These are phyloP conservation scores for Corylus avellana DNA, from an alignment of 306 rosid genomes.

Conservation along the genomic window DNA sequence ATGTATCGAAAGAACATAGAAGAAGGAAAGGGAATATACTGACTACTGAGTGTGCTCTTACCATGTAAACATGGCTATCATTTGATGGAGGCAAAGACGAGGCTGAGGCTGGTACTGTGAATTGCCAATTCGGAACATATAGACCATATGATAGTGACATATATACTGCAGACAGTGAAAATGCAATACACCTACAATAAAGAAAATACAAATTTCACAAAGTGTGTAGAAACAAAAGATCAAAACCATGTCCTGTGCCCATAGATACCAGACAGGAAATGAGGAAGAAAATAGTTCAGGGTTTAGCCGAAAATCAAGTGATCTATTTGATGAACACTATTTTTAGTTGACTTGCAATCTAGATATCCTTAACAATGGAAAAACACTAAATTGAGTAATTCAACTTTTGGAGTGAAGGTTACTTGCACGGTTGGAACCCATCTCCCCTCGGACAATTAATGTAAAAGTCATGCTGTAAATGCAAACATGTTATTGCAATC, in stretches of 20 bases:
- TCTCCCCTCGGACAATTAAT: background rate
- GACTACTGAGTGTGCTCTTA: slow-evolving; percentile 33
- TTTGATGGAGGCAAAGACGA: slow-evolving; percentile 38
- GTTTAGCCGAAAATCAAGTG: slow-evolving; percentile 5
- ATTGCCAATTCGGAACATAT: slow-evolving; percentile 94
- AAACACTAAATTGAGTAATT: background rate
- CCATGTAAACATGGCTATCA: slow-evolving; percentile 50
- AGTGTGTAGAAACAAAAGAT: background rate
- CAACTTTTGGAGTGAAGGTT: background rate
- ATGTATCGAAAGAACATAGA: slow-evolving; percentile 3
- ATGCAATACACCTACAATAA: slow-evolving; percentile 56
- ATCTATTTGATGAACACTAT: slow-evolving; percentile 8
- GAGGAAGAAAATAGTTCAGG: background rate
- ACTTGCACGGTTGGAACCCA: background rate
- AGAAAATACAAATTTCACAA: slow-evolving; percentile 14
- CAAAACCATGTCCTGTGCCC: background rate
- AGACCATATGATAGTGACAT: slow-evolving; percentile 65
- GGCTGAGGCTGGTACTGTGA: slow-evolving; percentile 41
- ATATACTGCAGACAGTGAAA: slow-evolving; percentile 62
- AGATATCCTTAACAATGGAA: background rate
- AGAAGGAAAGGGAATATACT: background rate
- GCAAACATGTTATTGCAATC: background rate
- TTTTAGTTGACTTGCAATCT: background rate
- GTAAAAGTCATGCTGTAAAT: too few relatives aligned
- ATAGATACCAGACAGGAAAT: background rate